phyloP scores from a whole-genome alignment of 2,329 filamentous ascomycete genomes.

The Aphanoascus verrucosus region DNA sequence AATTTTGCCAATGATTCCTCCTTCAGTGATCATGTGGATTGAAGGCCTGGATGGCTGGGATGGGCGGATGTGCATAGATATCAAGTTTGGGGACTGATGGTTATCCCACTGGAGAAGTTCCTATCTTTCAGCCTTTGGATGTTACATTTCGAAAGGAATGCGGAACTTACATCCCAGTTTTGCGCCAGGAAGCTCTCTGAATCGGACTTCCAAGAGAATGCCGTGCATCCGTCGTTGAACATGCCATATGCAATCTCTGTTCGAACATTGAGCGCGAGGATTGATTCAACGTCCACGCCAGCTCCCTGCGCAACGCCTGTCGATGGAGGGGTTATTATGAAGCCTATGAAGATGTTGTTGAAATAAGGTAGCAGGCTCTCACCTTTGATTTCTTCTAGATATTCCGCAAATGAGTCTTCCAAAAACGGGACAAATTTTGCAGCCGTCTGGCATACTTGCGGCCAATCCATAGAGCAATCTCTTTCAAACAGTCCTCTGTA shows the following conservation, averaged over 20 bases:
- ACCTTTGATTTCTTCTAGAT: conserved; percentile 27
- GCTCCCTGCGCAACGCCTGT: conserved; percentile 46
- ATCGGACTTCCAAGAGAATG: conserved; percentile 41
- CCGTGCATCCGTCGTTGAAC: conserved; percentile 49
- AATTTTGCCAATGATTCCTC: conserved; percentile 49
- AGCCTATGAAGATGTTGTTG: not conserved
- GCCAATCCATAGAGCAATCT: conserved; percentile 35
- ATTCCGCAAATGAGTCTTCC: conserved; percentile 22
- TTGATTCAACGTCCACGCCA: conserved; percentile 38
- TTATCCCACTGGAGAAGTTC: conserved; percentile 34
- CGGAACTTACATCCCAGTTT: conserved; percentile 42
- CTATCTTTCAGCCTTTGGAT: not conserved
- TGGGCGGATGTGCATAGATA: conserved; percentile 38
- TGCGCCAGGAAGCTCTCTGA: conserved; percentile 38
- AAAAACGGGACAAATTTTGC: conserved; percentile 36
- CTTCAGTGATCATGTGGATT: conserved; percentile 48
- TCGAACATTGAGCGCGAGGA: conserved; percentile 49
- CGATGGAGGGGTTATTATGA: not conserved
- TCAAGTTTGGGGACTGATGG: conserved; percentile 40
- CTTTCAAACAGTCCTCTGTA: conserved; percentile 21
- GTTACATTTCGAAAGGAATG: not conserved
- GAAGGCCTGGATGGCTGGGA: conserved; percentile 28
- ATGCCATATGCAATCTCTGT: conserved; percentile 50
- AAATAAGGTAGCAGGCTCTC: not conserved
- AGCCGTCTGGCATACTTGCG: conserved; percentile 38